Base-by-base conservation (phyloP, 1,284 basidiomycete genomes). In the Sphaerobolus stellatus region DNA sequence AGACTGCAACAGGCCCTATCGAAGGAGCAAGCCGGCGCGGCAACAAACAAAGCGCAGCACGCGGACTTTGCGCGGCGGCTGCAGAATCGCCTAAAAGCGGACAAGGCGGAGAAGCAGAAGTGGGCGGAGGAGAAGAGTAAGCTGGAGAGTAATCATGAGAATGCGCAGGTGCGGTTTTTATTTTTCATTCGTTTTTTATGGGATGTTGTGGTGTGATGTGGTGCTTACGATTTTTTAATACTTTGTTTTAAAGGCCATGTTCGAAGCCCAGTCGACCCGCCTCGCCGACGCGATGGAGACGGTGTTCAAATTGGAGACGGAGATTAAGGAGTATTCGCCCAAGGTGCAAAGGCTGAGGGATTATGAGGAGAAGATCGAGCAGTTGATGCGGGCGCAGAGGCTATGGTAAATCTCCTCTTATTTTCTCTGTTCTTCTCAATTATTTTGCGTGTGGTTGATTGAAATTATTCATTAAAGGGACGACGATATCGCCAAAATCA, bases 41-140 rank as follows among this genome's bases (percentile, higher is more conserved):
- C 45, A 6, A 31, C 52, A 11, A 40, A 27, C 13, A 54, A 54
- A 38, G 9, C 45, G 5, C 52, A 54, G 38, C 52, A 54, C 33
- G 36, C 31, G 20, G 52, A 49, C 38, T 54, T 40, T 31, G 49
- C 47, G 4, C 16, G 38, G 7, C 30, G 45, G 16, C 34, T 54
- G 24, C 52, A 54, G 24, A 38, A 29, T 31, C 45, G 47, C 9
- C 36, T 54, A n/a, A 54, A 48, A 31, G 34, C 52, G 24, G 52
- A 54, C 30, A 54, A 49, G 28, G 45, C 45, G 13, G 78, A 81
- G 7, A 88, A 86, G 64, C 79, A 80, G 58, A 82, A 84, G 59
- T 85, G 86, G 61, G 78, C 79, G 4, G 86, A 90, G 55, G 90
- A 86, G 84, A 88, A 86, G 58, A 76, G 71, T 11, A 83, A 88